These are phyloP conservation scores for Garcia nutans DNA, from an alignment of 345 rosid genomes.

Conservation along the genomic window DNA sequence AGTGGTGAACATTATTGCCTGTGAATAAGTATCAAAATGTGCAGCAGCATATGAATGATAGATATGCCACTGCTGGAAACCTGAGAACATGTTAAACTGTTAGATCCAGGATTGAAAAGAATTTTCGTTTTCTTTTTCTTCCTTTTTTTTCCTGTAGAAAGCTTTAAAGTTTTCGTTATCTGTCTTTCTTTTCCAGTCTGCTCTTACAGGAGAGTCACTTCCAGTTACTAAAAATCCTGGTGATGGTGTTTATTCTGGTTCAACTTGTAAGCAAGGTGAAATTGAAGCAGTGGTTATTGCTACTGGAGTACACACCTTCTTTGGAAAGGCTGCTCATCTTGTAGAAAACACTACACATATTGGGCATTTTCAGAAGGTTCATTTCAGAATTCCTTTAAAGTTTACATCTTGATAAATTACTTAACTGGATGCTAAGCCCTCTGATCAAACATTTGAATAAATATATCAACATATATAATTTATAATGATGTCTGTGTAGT, in stretches of 20 bases:
- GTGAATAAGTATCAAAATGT: too few species aligned
- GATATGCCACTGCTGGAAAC: too few species aligned
- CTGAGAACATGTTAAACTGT: not conserved
- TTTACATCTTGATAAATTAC: not conserved
- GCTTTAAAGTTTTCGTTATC: not conserved
- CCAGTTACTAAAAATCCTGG: constrained; percentile 79
- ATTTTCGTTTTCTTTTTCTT: too few species aligned
- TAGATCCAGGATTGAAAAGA: not conserved
- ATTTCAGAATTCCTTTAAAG: constrained; percentile 2
- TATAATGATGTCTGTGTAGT: too few species aligned
- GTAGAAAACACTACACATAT: constrained; percentile 80
- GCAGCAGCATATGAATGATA: too few species aligned
- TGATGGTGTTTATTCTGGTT: constrained; percentile 77
- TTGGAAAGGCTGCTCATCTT: constrained; percentile 94
- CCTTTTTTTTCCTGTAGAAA: too few species aligned
- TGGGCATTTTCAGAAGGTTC: constrained; percentile 90
- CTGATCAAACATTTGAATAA: not conserved
- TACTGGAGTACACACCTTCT: constrained; percentile 90
- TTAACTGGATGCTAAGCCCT: not conserved
- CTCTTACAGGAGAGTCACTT: constrained; percentile 87
- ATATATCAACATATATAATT: too few species aligned
- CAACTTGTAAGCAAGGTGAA: constrained; percentile 92
- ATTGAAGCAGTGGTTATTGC: constrained; percentile 90
- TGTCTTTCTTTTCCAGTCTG: constrained; percentile 53
- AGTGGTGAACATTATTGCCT: too few species aligned